These are phyloP conservation scores for Glebionis coronaria DNA, from an alignment of 129 eudicot species.

Conservation along the genomic window DNA sequence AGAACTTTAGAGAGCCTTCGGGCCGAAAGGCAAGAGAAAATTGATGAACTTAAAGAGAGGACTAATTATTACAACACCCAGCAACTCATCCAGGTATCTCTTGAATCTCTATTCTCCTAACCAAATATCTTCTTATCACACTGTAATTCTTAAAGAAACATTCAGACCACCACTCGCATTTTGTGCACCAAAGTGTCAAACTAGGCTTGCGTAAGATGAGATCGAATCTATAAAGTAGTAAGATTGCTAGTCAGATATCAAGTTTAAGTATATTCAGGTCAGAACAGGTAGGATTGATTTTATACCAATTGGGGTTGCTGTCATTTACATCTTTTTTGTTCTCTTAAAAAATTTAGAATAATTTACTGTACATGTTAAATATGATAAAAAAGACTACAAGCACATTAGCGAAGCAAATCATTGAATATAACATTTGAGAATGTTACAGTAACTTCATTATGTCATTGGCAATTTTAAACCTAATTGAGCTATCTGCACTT, in stretches of 20 bases:
- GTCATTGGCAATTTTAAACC: neutral
- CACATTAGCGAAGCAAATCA: too few species aligned
- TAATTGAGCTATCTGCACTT: neutral
- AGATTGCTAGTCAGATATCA: too few species aligned
- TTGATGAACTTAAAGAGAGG: slow-evolving; percentile 90
- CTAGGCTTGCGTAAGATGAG: neutral
- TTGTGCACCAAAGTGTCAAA: neutral
- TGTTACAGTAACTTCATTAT: neutral
- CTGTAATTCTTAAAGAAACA: neutral
- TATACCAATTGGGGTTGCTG: too few species aligned
- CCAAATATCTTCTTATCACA: neutral
- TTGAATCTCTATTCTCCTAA: neutral
- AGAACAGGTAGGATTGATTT: neutral
- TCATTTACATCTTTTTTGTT: too few species aligned
- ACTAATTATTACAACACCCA: slow-evolving; percentile 87
- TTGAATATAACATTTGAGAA: too few species aligned
- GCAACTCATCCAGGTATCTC: slow-evolving; percentile 86
- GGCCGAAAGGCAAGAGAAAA: slow-evolving; percentile 82
- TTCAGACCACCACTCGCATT: neutral
- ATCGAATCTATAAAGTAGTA: neutral
- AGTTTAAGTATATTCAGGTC: neutral
- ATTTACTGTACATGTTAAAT: too few species aligned
- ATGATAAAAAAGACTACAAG: too few species aligned
- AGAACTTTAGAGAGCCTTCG: slow-evolving; percentile 80
- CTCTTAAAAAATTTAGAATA: too few species aligned